Conservation (phyloP, 163 green algal genomes). For the Chlorella variabilis region DNA sequence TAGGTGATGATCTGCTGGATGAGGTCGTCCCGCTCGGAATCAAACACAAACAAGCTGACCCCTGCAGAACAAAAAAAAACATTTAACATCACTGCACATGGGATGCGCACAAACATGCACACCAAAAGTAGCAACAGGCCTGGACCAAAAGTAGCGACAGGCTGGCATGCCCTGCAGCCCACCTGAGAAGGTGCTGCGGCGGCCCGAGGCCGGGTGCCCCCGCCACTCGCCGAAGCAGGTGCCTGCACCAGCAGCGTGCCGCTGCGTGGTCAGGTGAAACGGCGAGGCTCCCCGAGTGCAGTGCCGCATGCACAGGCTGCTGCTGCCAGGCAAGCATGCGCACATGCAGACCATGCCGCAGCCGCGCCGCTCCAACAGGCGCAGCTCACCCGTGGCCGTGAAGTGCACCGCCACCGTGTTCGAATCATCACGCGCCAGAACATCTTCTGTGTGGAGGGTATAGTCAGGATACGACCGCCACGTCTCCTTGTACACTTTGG, state of each 20-base stretch:
- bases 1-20: conserved; percentile 21
- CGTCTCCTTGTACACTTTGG: background rate
- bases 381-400: background rate
- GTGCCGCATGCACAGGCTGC: too few relatives aligned
- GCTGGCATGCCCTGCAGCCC: background rate
- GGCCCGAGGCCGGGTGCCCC: background rate
- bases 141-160: background rate
- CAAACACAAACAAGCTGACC: conserved; percentile 17
- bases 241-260: background rate
- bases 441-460: conserved; percentile 3
- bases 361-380: background rate
- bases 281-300: too few relatives aligned
- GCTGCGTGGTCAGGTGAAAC: background rate
- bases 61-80: conserved; percentile 22
- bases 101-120: too few relatives aligned
- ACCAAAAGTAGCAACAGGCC: too few relatives aligned
- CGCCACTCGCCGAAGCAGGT: conserved; percentile 17
- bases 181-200: conserved; percentile 22
- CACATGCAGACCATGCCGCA: background rate
- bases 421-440: background rate
- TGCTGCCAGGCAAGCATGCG: too few relatives aligned
- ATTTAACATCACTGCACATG: too few relatives aligned
- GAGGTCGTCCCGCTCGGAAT: background rate
- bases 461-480: conserved; percentile 19
- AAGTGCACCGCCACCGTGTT: conserved; percentile 28